Percentiles rank a stretch among this genome's conserved stretches.
Evolutionary conservation across 2,329 filamentous ascomycete genomes (phyloP).

Genomic region (Pseudogymnoascus sp.): DNA sequence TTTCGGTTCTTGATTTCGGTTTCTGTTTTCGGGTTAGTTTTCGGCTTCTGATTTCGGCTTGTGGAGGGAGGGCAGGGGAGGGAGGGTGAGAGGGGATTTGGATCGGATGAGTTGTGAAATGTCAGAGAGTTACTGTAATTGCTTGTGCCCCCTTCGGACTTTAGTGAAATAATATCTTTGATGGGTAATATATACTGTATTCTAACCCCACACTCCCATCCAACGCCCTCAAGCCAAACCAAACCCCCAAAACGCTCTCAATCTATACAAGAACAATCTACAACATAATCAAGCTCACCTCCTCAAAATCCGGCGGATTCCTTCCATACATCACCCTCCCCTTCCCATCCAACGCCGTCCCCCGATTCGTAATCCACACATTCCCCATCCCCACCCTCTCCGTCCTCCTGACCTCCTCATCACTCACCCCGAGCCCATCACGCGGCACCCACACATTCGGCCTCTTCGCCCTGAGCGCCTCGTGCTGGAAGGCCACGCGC

Average conservation of each 20-base stretch:
- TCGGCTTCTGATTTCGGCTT: not conserved
- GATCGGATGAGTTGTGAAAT: not conserved
- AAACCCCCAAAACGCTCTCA: not conserved
- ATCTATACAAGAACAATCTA: constrained; percentile 31
- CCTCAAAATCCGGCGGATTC: constrained; percentile 83
- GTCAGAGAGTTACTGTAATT: not conserved
- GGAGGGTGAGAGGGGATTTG: not conserved
- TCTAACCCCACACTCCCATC: not conserved
- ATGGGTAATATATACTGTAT: constrained; percentile 5
- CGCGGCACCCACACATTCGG: constrained; percentile 89
- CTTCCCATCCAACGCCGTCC: constrained; percentile 77
- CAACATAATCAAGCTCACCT: constrained; percentile 77
- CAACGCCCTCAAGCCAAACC: not conserved
- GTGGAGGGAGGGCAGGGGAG: not conserved
- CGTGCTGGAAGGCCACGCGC: constrained; percentile 81
- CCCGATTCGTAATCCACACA: constrained; percentile 89
- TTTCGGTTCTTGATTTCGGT: not conserved
- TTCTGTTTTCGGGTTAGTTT: not conserved
- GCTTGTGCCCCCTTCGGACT: not conserved
- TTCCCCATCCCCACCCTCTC: constrained; percentile 43
- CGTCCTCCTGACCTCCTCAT: constrained; percentile 79
- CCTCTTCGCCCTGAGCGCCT: constrained; percentile 70
- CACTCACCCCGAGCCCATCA: constrained; percentile 78
- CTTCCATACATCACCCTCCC: constrained; percentile 75
- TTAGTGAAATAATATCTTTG: not conserved